Conservation (phyloP, 2,329 filamentous ascomycete genomes). For the Ceratocystis albifundus region DNA sequence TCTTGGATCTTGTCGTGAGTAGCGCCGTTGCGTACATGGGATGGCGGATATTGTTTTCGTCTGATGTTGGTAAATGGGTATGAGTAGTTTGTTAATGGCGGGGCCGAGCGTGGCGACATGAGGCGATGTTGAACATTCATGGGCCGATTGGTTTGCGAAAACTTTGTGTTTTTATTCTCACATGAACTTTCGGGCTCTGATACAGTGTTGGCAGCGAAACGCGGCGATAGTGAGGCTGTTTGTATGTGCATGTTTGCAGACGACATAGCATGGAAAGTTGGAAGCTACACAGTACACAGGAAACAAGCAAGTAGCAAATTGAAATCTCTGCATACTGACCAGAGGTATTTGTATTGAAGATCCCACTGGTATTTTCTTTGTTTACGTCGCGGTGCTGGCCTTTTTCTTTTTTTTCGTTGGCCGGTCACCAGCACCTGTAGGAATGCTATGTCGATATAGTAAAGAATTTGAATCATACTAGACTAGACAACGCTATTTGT, state of each 20-base stretch:
- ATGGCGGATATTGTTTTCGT: neutral
- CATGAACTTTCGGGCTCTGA: neutral
- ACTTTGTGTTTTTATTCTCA: neutral
- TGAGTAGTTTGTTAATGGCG: slow-evolving; percentile 3
- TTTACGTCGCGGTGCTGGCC: neutral
- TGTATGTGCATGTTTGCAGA: neutral
- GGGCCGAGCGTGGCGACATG: neutral
- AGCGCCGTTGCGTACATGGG: no score
- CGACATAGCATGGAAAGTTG: neutral
- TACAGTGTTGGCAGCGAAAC: neutral
- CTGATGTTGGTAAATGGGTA: slow-evolving; percentile 7
- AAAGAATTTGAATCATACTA: neutral
- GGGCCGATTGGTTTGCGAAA: neutral
- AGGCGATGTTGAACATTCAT: neutral
- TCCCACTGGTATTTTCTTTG: neutral
- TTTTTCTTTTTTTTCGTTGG: neutral
- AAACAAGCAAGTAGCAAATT: neutral
- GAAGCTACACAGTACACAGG: no score
- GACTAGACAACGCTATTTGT: neutral
- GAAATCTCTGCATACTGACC: neutral
- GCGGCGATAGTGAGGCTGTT: neutral
- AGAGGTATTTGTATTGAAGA: neutral
- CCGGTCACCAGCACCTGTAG: neutral
- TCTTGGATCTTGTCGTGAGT: neutral
- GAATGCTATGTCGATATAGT: neutral